Evolutionary conservation across 75 land plant species (phyloP).

Genomic region (Isoetes taiwanensis): DNA sequence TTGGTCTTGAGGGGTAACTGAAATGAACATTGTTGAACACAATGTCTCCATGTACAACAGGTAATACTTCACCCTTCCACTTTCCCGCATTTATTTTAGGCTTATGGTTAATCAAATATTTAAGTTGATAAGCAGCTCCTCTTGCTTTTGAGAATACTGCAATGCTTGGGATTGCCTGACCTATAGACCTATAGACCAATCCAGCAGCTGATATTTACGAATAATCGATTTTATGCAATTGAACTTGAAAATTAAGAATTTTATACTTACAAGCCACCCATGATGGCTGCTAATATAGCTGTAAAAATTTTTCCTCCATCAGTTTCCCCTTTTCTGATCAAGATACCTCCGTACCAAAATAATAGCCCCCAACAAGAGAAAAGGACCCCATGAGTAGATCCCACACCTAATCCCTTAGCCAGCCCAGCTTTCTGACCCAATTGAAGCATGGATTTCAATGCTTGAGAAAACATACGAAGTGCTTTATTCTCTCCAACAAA

Average conservation of each 20-base stretch:
- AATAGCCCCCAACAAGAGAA: neutral
- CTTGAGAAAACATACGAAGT: constrained; percentile 18
- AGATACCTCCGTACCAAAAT: neutral
- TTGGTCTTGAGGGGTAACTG: constrained; percentile 6
- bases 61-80: neutral
- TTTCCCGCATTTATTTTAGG: neutral
- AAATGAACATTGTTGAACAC: neutral
- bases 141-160: neutral
- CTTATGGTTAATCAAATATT: neutral
- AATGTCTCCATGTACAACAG: neutral
- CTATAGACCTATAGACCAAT: too few relatives aligned
- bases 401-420: constrained; percentile 1
- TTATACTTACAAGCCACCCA: constrained; percentile 2
- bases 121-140: neutral
- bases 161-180: neutral
- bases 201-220: neutral
- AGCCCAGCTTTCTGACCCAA: too few relatives aligned
- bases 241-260: neutral
- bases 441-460: too few relatives aligned
- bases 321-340: neutral
- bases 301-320: neutral
- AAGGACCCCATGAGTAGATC: neutral
- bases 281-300: constrained; percentile 10
- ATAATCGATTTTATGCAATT: neutral
- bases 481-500: constrained; percentile 40